A percentile compares a stretch with the other conserved stretches of the same genome.
Conservation (phyloP, 805 yeast species). For the Starmerella vaccinii region DNA sequence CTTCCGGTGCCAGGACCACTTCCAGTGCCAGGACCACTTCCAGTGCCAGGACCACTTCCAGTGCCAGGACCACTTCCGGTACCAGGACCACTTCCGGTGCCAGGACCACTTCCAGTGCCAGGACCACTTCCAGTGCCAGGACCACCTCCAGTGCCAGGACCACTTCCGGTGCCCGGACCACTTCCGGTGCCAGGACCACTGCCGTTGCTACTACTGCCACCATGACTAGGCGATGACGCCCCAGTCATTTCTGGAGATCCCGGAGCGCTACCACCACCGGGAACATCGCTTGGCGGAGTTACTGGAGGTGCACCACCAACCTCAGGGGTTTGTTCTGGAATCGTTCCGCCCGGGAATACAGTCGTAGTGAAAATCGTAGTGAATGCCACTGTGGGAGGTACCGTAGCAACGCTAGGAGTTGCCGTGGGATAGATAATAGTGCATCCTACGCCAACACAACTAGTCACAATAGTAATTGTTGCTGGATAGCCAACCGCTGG, state of each 20-base stretch:
- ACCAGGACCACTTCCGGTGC: too few relatives aligned
- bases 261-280: not conserved
- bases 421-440: constrained; percentile 12
- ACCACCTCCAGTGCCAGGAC: too few relatives aligned
- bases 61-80: not conserved
- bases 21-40: not conserved
- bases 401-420: constrained; percentile 1
- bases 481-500: not conserved
- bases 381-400: not conserved
- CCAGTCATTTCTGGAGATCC: not conserved
- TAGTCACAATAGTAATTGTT: not conserved
- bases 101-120: too few relatives aligned
- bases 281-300: too few relatives aligned
- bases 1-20: too few relatives aligned
- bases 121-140: too few relatives aligned
- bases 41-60: not conserved
- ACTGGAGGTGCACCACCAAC: not conserved
- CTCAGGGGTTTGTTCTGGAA: not conserved
- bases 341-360: not conserved
- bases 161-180: not conserved
- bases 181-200: not conserved
- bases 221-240: not conserved
- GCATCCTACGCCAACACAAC: constrained; percentile 15
- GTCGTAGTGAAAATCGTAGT: constrained; percentile 5
- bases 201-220: not conserved